phyloP scores from a whole-genome alignment of 495 filamentous ascomycete species.

The Xylaria castorea region DNA sequence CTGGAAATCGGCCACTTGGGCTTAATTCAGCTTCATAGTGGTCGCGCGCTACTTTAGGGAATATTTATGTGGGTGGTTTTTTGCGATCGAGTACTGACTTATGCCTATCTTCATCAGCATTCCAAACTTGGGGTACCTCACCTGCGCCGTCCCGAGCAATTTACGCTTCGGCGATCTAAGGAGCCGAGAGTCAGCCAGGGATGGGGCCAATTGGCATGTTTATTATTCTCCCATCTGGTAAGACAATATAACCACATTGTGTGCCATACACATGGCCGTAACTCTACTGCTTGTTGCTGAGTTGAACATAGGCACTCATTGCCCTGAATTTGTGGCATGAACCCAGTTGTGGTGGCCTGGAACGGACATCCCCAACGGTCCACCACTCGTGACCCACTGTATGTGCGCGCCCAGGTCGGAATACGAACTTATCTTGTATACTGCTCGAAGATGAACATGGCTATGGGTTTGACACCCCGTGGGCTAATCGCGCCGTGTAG shows the following conservation, averaged over 20 bases:
- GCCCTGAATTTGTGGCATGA: slow-evolving; percentile 26
- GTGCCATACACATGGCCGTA: slow-evolving; percentile 14
- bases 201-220: slow-evolving; percentile 21
- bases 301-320: slow-evolving; percentile 17
- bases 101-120: slow-evolving; percentile 1
- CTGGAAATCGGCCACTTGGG: background rate
- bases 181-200: slow-evolving; percentile 15
- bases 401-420: slow-evolving; percentile 34
- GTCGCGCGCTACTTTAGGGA: background rate
- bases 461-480: slow-evolving; percentile 1
- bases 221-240: slow-evolving; percentile 7
- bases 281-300: slow-evolving; percentile 24
- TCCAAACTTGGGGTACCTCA: slow-evolving; percentile 8
- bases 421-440: slow-evolving; percentile 30
- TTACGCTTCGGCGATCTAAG: slow-evolving; percentile 15
- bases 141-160: slow-evolving; percentile 9
- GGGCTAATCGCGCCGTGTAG: background rate
- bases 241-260: slow-evolving; percentile 15
- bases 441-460: slow-evolving; percentile 18
- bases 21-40: background rate
- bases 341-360: slow-evolving; percentile 37
- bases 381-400: slow-evolving; percentile 39
- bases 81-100: slow-evolving; percentile 10
- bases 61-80: slow-evolving; percentile 6
- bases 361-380: slow-evolving; percentile 47